Conservation (phyloP, 352 stramenopile genomes). For the Peronosclerospora sorghi region DNA sequence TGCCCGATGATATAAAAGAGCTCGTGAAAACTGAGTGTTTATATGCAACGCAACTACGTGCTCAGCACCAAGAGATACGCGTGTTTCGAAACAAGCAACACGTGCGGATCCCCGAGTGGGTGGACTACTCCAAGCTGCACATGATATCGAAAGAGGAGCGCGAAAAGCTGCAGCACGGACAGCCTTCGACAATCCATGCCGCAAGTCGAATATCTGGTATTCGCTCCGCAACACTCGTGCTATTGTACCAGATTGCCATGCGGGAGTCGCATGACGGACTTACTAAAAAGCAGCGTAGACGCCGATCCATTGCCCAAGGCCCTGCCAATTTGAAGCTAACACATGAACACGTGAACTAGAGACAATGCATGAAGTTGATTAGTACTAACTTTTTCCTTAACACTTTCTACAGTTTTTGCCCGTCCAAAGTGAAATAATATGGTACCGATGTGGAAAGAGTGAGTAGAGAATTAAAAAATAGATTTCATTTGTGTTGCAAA, state of each 20-base stretch:
- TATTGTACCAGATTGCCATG: slow-evolving; percentile 67
- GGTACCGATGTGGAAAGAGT: too few relatives aligned
- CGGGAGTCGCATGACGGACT: slow-evolving; percentile 20
- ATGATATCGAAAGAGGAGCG: slow-evolving; percentile 94
- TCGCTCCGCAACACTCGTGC: slow-evolving; percentile 60
- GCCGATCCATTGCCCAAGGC: slow-evolving; percentile 10
- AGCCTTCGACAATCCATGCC: slow-evolving; percentile 90
- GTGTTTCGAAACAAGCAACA: slow-evolving; percentile 90
- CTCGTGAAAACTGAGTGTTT: slow-evolving; percentile 83
- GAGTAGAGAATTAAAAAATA: too few relatives aligned
- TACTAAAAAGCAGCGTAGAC: slow-evolving; percentile 22
- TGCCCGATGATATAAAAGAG: slow-evolving; percentile 30
- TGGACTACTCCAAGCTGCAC: slow-evolving; percentile 89
- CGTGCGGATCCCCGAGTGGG: slow-evolving; percentile 86
- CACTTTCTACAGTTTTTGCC: too few relatives aligned
- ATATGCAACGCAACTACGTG: slow-evolving; percentile 89
- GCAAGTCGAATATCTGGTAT: slow-evolving; percentile 91
- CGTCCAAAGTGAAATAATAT: too few relatives aligned
- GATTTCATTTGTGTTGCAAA: too few relatives aligned
- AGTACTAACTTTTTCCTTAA: too few relatives aligned
- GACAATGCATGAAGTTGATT: too few relatives aligned
- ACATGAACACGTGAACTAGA: too few relatives aligned
- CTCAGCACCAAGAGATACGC: slow-evolving; percentile 94
- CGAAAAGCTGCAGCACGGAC: slow-evolving; percentile 83
- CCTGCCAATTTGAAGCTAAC: not conserved